Evolutionary conservation across 257 asterid genomes (phyloP).

Genomic region (Lycium barbarum): DNA sequence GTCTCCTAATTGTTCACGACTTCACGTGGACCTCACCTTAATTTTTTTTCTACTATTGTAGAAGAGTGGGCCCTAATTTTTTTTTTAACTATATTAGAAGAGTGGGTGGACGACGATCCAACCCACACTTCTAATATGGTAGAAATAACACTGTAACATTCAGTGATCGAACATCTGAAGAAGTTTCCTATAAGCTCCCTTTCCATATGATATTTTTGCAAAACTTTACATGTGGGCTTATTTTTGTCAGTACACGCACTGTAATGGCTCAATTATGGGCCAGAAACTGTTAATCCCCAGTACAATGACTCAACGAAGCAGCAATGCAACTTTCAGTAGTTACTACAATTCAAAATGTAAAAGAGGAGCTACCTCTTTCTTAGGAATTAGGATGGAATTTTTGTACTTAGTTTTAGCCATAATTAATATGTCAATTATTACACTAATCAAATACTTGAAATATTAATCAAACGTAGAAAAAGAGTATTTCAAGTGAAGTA

Average conservation of each 20-base stretch:
- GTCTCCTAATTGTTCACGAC: no score
- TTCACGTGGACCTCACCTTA: no score
- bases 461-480: neutral
- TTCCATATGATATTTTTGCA: neutral
- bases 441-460: neutral
- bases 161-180: neutral
- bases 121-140: no score
- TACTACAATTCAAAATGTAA: no score
- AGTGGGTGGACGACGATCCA: no score
- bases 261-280: neutral
- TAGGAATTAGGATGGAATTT: neutral
- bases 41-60: no score
- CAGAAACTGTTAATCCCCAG: neutral
- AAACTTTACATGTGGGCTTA: neutral
- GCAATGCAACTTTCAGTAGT: neutral
- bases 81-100: no score
- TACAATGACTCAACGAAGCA: neutral
- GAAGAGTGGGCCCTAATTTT: no score
- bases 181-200: slow-evolving; percentile 25
- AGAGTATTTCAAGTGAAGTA: neutral
- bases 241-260: neutral
- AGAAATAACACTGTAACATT: no score
- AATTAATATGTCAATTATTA: neutral
- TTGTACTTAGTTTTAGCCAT: neutral
- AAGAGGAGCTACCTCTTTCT: no score